phyloP scores from a whole-genome alignment of 768 basidiomycete genomes.

The Mycena rebaudengoi region DNA sequence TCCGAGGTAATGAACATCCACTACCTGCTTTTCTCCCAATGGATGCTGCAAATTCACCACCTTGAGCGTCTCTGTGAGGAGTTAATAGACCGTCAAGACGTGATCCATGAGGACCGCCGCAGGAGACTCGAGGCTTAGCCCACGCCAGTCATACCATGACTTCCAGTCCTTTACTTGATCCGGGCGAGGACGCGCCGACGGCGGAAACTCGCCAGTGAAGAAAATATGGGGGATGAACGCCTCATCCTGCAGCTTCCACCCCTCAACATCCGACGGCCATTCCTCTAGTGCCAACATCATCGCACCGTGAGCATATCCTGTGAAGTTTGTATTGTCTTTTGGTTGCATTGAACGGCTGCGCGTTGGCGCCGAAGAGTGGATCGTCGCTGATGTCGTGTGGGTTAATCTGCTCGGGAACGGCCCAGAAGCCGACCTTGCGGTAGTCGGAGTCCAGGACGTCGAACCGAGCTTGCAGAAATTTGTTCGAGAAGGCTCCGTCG shows the following conservation, averaged over 20 bases:
- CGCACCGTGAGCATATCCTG: conserved; percentile 43
- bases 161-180: conserved; percentile 47
- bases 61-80: conserved; percentile 43
- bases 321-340: background rate
- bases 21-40: conserved; percentile 31
- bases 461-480: conserved; percentile 44
- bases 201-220: conserved; percentile 35
- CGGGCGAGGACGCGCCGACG: conserved; percentile 38
- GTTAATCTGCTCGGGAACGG: conserved; percentile 36
- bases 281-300: conserved; percentile 36
- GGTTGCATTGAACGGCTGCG: background rate
- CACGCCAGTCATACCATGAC: conserved; percentile 53
- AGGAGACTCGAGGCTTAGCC: conserved; percentile 46
- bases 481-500: conserved; percentile 48
- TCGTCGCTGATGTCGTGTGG: conserved; percentile 33
- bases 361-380: background rate
- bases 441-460: conserved; percentile 42
- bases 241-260: conserved; percentile 42
- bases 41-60: conserved; percentile 35
- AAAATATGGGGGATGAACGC: conserved; percentile 38
- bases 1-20: conserved; percentile 48
- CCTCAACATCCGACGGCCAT: conserved; percentile 38
- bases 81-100: conserved; percentile 47
- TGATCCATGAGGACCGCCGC: conserved; percentile 49
- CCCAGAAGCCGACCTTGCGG: conserved; percentile 47